These are phyloP conservation scores for Ceratorhiza oryzae-sativae DNA, from an alignment of 1,284 basidiomycete species.

Conservation along the genomic window DNA sequence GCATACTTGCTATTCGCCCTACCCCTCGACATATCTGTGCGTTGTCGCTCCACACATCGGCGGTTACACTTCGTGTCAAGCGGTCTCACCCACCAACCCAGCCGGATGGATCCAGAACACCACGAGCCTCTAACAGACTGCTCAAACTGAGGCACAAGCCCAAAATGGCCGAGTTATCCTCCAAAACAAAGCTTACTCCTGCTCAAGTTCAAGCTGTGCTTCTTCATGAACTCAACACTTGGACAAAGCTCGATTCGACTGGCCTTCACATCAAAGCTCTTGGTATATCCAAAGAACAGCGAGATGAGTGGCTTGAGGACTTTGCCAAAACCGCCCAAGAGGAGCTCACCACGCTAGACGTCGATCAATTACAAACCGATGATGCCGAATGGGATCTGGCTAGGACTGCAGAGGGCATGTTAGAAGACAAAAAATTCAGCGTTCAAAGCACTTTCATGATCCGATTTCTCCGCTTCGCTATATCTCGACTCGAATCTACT, in stretches of 20 bases:
- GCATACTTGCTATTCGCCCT: conserved; percentile 27
- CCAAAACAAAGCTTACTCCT: neutral
- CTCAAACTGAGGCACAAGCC: neutral
- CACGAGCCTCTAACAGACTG: neutral
- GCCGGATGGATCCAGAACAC: neutral
- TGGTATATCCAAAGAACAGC: conserved; percentile 1
- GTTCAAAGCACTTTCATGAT: neutral
- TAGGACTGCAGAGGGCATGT: neutral
- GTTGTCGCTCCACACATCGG: conserved; percentile 11
- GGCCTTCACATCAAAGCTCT: neutral
- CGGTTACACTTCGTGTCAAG: neutral
- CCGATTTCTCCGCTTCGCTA: conserved; percentile 16
- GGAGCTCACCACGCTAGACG: conserved; percentile 1
- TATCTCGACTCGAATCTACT: conserved; percentile 17
- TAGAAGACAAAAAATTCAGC: conserved; percentile 3
- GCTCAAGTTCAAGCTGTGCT: neutral
- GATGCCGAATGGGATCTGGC: conserved; percentile 8
- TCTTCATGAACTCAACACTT: conserved; percentile 7
- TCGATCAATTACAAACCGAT: neutral
- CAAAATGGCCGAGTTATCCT: too few relatives aligned
- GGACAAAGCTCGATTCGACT: neutral
- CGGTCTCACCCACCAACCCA: neutral
- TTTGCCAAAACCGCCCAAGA: neutral
- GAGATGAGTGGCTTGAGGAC: neutral
- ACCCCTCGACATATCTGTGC: neutral